A percentile compares a stretch with the other conserved stretches of the same genome.
Conservation (phyloP, 2,329 filamentous ascomycete species). For the Arthrobotrys pseudoclavata region DNA sequence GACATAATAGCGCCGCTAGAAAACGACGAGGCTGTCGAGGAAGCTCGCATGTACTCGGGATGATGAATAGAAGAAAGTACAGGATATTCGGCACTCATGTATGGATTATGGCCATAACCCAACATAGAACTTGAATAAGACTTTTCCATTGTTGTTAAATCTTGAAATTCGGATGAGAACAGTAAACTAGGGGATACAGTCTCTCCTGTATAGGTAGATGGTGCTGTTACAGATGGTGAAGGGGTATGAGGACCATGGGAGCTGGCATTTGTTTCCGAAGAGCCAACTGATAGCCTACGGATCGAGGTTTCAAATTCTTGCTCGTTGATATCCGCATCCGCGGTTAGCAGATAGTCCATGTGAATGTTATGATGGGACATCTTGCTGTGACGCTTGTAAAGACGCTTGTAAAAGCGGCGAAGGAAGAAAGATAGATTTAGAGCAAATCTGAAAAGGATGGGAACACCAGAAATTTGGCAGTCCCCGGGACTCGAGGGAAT, state of each 20-base stretch:
- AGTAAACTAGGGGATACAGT: conserved; percentile 55
- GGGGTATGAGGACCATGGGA: conserved; percentile 56
- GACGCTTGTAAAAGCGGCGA: conserved; percentile 10
- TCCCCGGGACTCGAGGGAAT: conserved; percentile 18
- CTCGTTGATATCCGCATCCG: conserved; percentile 53
- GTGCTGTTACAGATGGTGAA: conserved; percentile 46
- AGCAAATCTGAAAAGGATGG: conserved; percentile 27
- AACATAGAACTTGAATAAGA: conserved; percentile 46
- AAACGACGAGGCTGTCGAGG: conserved; percentile 48
- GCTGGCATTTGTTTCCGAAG: conserved; percentile 51
- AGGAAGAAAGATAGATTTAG: conserved; percentile 6
- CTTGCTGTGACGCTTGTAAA: conserved; percentile 29
- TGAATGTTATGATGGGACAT: conserved; percentile 57
- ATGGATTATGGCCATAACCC: conserved; percentile 44
- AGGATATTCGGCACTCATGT: conserved; percentile 50
- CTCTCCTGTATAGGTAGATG: conserved; percentile 52
- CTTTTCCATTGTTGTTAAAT: conserved; percentile 52
- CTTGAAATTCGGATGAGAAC: conserved; percentile 54
- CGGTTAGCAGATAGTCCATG: conserved; percentile 58
- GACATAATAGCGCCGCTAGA: conserved; percentile 51
- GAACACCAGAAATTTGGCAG: conserved; percentile 42
- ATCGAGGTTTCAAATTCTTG: conserved; percentile 53
- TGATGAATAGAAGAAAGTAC: conserved; percentile 44
- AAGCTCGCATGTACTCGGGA: conserved; percentile 49
- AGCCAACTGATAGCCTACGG: conserved; percentile 56